These are phyloP conservation scores for Saccharum spontaneum DNA, from an alignment of 176 grass and related monocot genomes.

Conservation along the genomic window DNA sequence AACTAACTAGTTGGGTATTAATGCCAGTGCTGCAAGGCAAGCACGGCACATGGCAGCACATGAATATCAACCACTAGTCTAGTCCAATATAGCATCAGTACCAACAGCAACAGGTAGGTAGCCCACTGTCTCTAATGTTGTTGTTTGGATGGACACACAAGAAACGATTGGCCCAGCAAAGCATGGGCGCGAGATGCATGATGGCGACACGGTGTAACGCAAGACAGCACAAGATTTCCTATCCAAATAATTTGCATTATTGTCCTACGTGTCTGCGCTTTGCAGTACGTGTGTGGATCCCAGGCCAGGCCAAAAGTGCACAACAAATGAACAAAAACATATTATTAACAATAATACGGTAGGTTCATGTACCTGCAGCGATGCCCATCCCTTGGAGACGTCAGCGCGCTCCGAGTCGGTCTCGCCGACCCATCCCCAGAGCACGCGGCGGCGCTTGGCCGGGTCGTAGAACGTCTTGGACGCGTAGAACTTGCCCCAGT, in stretches of 20 bases:
- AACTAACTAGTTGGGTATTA: neutral
- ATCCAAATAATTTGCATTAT: neutral
- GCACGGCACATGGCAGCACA: slow-evolving; percentile 27
- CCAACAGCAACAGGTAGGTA: neutral
- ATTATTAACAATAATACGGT: no score
- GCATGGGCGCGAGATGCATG: neutral
- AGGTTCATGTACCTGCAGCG: slow-evolving; percentile 52
- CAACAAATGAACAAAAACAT: neutral
- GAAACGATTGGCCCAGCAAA: neutral
- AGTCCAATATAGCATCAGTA: neutral
- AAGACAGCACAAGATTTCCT: neutral
- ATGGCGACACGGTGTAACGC: neutral
- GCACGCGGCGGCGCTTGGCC: slow-evolving; percentile 56
- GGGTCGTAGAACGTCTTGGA: slow-evolving; percentile 94
- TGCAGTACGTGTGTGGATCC: neutral
- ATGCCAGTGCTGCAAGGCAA: neutral
- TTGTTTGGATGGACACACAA: neutral
- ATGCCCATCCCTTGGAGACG: slow-evolving; percentile 87
- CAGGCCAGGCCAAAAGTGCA: neutral
- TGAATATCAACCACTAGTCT: neutral
- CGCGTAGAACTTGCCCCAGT: slow-evolving; percentile 95
- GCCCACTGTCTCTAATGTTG: no score
- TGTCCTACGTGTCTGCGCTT: neutral
- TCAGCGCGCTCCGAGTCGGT: slow-evolving; percentile 77
- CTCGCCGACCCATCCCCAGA: slow-evolving; percentile 91